Evolutionary conservation across 2,329 filamentous ascomycete genomes (phyloP).

Genomic region (Pleurostoma richardsiae): DNA sequence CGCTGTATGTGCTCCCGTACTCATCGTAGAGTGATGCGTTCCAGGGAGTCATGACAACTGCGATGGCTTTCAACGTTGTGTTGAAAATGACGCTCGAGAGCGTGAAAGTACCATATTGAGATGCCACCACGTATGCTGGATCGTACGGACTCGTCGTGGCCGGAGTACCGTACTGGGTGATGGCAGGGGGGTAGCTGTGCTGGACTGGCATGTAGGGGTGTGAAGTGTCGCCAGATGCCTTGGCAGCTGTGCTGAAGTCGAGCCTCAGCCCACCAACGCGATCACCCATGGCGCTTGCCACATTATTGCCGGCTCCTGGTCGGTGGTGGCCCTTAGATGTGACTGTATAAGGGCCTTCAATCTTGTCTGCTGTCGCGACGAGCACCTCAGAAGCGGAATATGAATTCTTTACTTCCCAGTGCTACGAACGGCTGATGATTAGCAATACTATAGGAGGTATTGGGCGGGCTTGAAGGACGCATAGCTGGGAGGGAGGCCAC

Average conservation of each 20-base stretch:
- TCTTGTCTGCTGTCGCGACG: slow-evolving; percentile 1
- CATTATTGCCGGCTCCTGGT: slow-evolving; percentile 1
- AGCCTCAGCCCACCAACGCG: background rate
- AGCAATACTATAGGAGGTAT: background rate
- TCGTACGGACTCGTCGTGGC: background rate
- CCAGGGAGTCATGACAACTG: slow-evolving; percentile 4
- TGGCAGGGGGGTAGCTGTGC: slow-evolving; percentile 1
- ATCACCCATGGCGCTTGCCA: slow-evolving; percentile 1
- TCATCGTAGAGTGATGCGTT: slow-evolving; percentile 2
- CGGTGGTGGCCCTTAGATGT: slow-evolving; percentile 2
- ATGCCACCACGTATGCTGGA: background rate
- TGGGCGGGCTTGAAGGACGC: background rate
- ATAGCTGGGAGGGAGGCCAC: background rate
- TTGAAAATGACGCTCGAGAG: slow-evolving; percentile 1
- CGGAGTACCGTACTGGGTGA: slow-evolving; percentile 1
- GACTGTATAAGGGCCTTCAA: slow-evolving; percentile 4
- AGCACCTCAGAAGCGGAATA: slow-evolving; percentile 2
- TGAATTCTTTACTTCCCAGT: slow-evolving; percentile 1
- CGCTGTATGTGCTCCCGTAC: slow-evolving; percentile 1
- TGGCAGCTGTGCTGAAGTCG: background rate
- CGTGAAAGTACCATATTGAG: slow-evolving; percentile 1
- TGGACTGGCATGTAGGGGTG: slow-evolving; percentile 3
- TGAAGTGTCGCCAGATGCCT: background rate
- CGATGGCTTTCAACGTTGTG: slow-evolving; percentile 3
- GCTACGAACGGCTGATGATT: background rate